Percentiles rank a stretch among this genome's conserved stretches.
Conservation (phyloP, 2,329 filamentous ascomycete genomes). For the Hypoxylon rubiginosum region DNA sequence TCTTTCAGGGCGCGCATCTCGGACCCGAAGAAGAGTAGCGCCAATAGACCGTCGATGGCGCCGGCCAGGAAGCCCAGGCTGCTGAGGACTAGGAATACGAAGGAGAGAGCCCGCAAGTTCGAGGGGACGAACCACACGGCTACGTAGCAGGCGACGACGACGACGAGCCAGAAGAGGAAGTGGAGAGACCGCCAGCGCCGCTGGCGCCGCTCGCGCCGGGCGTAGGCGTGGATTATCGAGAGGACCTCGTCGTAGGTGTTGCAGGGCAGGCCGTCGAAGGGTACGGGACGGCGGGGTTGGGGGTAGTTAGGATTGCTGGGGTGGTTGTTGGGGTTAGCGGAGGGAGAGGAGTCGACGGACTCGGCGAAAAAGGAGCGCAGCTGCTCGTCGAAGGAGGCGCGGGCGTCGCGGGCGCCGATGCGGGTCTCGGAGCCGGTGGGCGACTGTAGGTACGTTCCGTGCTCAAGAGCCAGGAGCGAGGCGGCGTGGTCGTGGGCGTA, state of each 20-base stretch:
- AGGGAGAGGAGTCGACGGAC: constrained; percentile 15
- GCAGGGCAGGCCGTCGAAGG: constrained; percentile 57
- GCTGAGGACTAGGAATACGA: constrained; percentile 83
- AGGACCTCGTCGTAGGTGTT: constrained; percentile 80
- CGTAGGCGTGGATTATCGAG: constrained; percentile 76
- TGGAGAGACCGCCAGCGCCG: constrained; percentile 78
- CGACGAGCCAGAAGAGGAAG: constrained; percentile 75
- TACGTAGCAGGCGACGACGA: constrained; percentile 81
- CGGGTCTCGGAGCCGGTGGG: constrained; percentile 52
- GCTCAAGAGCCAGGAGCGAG: constrained; percentile 48
- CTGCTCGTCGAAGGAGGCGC: constrained; percentile 54
- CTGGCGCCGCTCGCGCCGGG: constrained; percentile 77
- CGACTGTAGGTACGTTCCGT: constrained; percentile 58
- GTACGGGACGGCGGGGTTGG: constrained; percentile 21
- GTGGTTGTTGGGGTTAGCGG: constrained; percentile 40
- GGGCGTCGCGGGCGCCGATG: constrained; percentile 35
- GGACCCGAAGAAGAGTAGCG: constrained; percentile 85
- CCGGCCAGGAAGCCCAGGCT: constrained; percentile 83
- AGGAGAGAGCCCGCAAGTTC: constrained; percentile 82
- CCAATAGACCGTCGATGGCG: constrained; percentile 86
- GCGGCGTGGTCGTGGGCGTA: constrained; percentile 42
- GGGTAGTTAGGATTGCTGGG: constrained; percentile 47
- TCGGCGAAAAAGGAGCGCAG: constrained; percentile 39
- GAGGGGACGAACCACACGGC: constrained; percentile 88
- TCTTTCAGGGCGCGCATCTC: constrained; percentile 88